Evolutionary conservation across 2,329 filamentous ascomycete genomes (phyloP), one percentile per base, ranked within the genome.

Genomic region (Juglanconis sp.): DNA sequence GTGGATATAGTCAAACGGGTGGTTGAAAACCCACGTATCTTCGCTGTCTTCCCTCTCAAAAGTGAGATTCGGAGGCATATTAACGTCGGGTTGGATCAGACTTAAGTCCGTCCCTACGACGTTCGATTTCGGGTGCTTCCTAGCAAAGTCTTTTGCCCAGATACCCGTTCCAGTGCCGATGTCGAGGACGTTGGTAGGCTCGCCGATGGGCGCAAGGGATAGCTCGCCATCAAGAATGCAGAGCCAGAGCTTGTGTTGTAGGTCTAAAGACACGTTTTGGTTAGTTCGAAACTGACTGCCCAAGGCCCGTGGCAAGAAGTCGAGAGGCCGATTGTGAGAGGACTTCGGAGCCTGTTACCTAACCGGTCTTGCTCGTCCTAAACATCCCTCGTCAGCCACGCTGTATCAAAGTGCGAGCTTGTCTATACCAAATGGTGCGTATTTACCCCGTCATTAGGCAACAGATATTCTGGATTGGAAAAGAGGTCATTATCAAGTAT

Each of bases 51-150:
- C 59, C 13, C 52, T 58, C 55, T 58, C 50, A 24, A 61, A 61
- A 17, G 38, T 50, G 32, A 56, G 51, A 7, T 61, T 61, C 9
- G 50, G 55, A 6, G 59, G 55, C 5, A 44, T 50, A 4, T 57
- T 48, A 4, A 11, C n/a, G 6, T 44, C 11, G 30, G 55, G 59
- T 35, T 61, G 55, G 13, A 59, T 61, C 8, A 57, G 44, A 30
- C 59, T 61, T 3, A 61, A 32, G 9, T 59, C 59, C 31, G 55
- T 61, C n/a, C 55, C 59, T 15, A 61, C 59, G 15, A 61, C 59
- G 4, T 61, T 57, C 5, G 59, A 47, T 4, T 34, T 13, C 7
- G 59, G 59, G 46, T 49, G 40, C 13, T 42, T 34, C 32, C 48
- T 42, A 11, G 53, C 55, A 40, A 61, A 59, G 6, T 61, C 38